Base-by-base conservation (phyloP, 2,329 filamentous ascomycete species). In the Trichophyton simii region DNA sequence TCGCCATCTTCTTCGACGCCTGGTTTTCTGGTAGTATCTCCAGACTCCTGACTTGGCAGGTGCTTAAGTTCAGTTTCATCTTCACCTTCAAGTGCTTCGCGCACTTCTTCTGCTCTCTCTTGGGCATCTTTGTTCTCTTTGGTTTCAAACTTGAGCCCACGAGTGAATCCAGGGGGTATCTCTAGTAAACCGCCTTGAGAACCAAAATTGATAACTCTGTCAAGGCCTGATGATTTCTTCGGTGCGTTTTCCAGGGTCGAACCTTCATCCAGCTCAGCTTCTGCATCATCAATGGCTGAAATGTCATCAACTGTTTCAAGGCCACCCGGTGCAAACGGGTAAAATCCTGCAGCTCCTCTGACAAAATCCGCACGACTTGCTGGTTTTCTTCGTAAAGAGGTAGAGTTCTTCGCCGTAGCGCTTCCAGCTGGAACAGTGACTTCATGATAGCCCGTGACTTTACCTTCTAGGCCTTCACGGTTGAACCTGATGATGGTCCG, bases 401-500 rank as follows among this genome's bases (percentile, higher is more conserved):
- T 97, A 2, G 91, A 96, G 70, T 95, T 96, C 76, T 96, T 99
- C 57, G 91, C 92, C 15, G 89, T 96, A 15, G 88, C 89, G 68
- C 88, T 95, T 68, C 86, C 88, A 38, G 89, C 89, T 3, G 92
- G 90, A 7, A 97, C 85, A 0, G 94, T 96, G 58, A 97, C 89
- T 72, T 96, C 94, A 70, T 87, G 88, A 74, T 99, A 97, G 58
- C 91, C 91, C 7, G 89, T 95, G 25, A 99, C 92, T 59, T 87
- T 83, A 22, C 94, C 94, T 75, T 97, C 91, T 13, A 97, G 81
- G 4, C 94, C 94, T 74, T 96, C 90, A 61, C 94, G 83, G 52
- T 86, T 87, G 73, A 99, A 99, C 34, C 94, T 86, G 31, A 90
- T 96, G 67, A 96, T 87, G n/a, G 91, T 97, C 62, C 94, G 85